Base-by-base conservation (phyloP, 495 filamentous ascomycete genomes). In the Podospora didyma region DNA sequence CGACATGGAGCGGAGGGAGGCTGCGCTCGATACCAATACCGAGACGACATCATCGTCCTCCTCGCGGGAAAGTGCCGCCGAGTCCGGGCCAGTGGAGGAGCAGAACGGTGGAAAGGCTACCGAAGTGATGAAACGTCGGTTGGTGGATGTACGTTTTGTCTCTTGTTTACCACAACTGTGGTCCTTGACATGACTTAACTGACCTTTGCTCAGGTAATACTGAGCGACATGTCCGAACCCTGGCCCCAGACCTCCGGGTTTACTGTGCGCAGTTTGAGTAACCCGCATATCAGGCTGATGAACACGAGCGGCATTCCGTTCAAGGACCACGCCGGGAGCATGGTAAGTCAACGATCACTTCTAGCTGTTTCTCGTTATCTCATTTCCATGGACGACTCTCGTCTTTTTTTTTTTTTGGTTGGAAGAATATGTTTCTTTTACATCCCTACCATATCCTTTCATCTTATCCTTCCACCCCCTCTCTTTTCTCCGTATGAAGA, bases 161-260 rank as follows among this genome's bases (percentile, higher is more conserved):
- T 46, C 21, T 53, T 20, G 41, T 26, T 22, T 19, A 23, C 14
- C 16, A 3, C 39, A 39, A 20, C 50, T 21, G 0, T 4, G 12
- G 9, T 2, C 26, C 16, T 35, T 20, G 26, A 31, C 26, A 31
- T 31, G 9, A 9, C 26, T 16, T 4, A 7, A 16, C 41, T 16
- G 7, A 39, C n/a, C 28, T n/a, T 17, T 21, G 37, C 34, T n/a
- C 21, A 79, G 75, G 59, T 98, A 65, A 88, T 98, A 63, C 75
- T 98, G 63, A 95, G 89, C 80, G 94, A 98, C 86, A 98, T 98
- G 94, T 98, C 84, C 76, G 93, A 80, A 77, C 92, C 94, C 89
- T 96, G 90, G 91, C 73, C 79, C 61, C 87, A 89, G 77, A 85
- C 82, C 31, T 81, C 81, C 64, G 87, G 87, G 41, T 90, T 86